phyloP scores from a whole-genome alignment of 768 basidiomycete species.

The Kwoniella botswanensis region DNA sequence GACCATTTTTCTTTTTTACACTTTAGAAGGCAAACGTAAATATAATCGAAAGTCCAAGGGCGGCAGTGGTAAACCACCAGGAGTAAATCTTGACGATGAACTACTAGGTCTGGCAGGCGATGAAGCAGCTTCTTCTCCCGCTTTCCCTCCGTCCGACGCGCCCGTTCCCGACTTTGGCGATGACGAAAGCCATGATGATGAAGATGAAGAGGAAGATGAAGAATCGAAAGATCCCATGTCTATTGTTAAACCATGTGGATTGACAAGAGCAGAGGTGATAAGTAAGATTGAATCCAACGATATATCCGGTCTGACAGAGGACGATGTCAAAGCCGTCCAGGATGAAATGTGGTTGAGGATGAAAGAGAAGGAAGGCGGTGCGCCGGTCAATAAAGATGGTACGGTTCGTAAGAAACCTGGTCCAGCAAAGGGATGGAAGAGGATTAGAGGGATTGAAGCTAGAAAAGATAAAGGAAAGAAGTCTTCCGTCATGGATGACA shows the following conservation, averaged over 20 bases:
- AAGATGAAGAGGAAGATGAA: constrained; percentile 12
- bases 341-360: constrained; percentile 47
- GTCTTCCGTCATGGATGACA: constrained; percentile 2
- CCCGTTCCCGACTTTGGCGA: constrained; percentile 13
- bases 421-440: constrained; percentile 53
- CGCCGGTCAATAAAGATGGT: constrained; percentile 53
- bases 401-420: constrained; percentile 54
- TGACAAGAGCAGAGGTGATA: constrained; percentile 48
- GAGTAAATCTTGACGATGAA: constrained; percentile 44
- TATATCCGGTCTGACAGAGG: constrained; percentile 41
- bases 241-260: constrained; percentile 47
- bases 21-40: constrained; percentile 18
- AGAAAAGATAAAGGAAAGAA: constrained; percentile 6
- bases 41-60: constrained; percentile 19
- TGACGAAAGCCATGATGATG: constrained; percentile 4
- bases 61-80: constrained; percentile 18
- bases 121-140: constrained; percentile 29
- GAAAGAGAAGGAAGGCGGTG: constrained; percentile 28
- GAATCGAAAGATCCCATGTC: constrained; percentile 36
- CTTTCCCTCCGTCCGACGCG: constrained; percentile 11
- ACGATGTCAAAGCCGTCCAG: constrained; percentile 51
- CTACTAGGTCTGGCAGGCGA: constrained; percentile 48
- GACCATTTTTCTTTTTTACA: constrained; percentile 12
- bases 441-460: constrained; percentile 33
- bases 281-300: constrained; percentile 34